Evolutionary conservation across 2,329 filamentous ascomycete species (phyloP).

Genomic region (Talaromyces sp.): DNA sequence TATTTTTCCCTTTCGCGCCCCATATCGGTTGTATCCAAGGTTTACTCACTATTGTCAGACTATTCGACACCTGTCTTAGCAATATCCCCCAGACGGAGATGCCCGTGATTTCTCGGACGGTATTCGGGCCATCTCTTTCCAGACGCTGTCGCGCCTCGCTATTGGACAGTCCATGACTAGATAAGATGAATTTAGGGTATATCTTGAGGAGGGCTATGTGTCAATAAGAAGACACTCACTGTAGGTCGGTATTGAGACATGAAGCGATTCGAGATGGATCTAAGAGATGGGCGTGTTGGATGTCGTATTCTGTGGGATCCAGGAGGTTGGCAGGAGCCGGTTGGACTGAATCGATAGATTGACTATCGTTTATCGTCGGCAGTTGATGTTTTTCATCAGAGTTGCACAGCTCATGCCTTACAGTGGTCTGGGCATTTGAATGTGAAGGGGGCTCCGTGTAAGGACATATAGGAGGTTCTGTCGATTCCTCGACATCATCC

Average conservation of each 20-base stretch:
- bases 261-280: slow-evolving; percentile 14
- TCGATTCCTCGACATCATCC: slow-evolving; percentile 48
- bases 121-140: slow-evolving; percentile 68
- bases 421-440: slow-evolving; percentile 15
- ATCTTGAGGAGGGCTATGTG: background rate
- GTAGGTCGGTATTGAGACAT: slow-evolving; percentile 20
- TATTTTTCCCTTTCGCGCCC: background rate
- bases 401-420: slow-evolving; percentile 19
- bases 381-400: slow-evolving; percentile 20
- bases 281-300: slow-evolving; percentile 17
- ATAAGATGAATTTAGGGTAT: background rate
- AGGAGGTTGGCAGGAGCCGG: background rate
- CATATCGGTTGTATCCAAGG: background rate
- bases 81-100: slow-evolving; percentile 75
- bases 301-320: background rate
- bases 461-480: slow-evolving; percentile 44
- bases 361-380: background rate
- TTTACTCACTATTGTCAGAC: slow-evolving; percentile 65
- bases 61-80: slow-evolving; percentile 76
- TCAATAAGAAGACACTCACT: slow-evolving; percentile 10
- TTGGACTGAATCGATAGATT: background rate
- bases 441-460: slow-evolving; percentile 28
- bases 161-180: slow-evolving; percentile 62
- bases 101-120: slow-evolving; percentile 70
- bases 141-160: slow-evolving; percentile 68